These are phyloP conservation scores for Arxiozyma slooffiae DNA, from an alignment of 1,139 yeast genomes.

Conservation along the genomic window DNA sequence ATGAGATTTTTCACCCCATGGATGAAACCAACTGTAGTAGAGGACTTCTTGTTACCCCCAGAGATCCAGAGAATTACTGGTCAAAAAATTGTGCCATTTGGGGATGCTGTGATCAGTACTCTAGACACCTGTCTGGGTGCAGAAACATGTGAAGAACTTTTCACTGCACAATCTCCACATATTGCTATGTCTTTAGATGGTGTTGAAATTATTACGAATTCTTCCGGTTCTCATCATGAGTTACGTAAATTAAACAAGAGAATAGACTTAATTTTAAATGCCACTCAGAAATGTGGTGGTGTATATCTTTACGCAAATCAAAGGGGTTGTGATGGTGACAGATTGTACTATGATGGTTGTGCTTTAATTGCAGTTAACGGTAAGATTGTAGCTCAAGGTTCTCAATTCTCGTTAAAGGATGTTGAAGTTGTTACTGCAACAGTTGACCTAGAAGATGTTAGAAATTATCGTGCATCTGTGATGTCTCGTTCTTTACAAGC, in stretches of 20 bases:
- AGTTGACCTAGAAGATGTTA: conserved; percentile 82
- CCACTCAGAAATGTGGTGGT: conserved; percentile 94
- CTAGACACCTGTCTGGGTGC: conserved; percentile 83
- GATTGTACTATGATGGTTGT: conserved; percentile 93
- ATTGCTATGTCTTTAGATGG: conserved; percentile 88
- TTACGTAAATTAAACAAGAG: conserved; percentile 80
- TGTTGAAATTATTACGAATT: conserved; percentile 88
- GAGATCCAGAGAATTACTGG: conserved; percentile 52
- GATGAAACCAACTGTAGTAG: conserved; percentile 68
- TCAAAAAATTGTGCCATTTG: conserved; percentile 63
- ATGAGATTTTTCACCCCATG: conserved; percentile 96
- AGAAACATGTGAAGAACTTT: conserved; percentile 94
- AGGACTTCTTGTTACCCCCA: conserved; percentile 62
- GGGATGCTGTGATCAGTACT: conserved; percentile 82
- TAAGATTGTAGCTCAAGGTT: conserved; percentile 80
- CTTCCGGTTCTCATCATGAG: conserved; percentile 95
- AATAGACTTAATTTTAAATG: conserved; percentile 75
- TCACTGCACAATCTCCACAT: conserved; percentile 94
- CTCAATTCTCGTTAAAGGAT: conserved; percentile 78
- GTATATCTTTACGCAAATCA: conserved; percentile 88
- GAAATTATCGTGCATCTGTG: conserved; percentile 61
- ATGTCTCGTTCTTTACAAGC: conserved; percentile 78
- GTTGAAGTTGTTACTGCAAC: conserved; percentile 93
- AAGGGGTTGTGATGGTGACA: conserved; percentile 96
- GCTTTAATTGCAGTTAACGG: conserved; percentile 92